A percentile compares a stretch with the other conserved stretches of the same genome.
These are phyloP conservation scores for Vaccinium corymbosum DNA, from an alignment of 148 eudicot genomes.

Conservation along the genomic window DNA sequence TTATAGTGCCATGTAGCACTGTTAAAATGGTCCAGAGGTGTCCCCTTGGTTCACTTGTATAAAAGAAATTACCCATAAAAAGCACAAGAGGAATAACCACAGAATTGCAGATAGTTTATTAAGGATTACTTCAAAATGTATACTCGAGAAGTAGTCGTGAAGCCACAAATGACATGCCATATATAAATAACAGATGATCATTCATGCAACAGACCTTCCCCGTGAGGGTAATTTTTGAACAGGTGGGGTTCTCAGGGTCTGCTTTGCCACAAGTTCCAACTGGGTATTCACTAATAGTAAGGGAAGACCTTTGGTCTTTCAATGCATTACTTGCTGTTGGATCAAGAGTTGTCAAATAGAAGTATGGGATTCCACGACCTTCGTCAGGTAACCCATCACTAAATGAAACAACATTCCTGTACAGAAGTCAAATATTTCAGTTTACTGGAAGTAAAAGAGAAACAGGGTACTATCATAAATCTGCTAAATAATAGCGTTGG, in stretches of 20 bases:
- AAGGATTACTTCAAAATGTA: neutral
- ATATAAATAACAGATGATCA: neutral
- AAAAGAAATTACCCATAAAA: neutral
- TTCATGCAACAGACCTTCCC: constrained; percentile 61
- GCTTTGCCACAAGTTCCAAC: constrained; percentile 75
- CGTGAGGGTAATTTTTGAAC: constrained; percentile 84
- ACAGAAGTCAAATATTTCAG: neutral
- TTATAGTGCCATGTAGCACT: neutral
- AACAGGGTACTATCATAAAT: neutral
- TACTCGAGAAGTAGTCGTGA: neutral
- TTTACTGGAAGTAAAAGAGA: neutral
- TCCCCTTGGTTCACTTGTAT: neutral
- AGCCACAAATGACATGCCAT: neutral
- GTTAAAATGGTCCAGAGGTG: neutral
- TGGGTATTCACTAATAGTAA: constrained; percentile 69
- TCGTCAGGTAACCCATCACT: constrained; percentile 73
- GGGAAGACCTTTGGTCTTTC: constrained; percentile 70
- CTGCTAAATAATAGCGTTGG: neutral
- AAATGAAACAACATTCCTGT: constrained; percentile 87
- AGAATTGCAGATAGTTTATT: neutral
- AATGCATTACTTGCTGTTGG: constrained; percentile 77
- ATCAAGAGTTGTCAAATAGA: constrained; percentile 82
- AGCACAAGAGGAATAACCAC: neutral
- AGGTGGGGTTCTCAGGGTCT: constrained; percentile 84
- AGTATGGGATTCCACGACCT: constrained; percentile 79